Conservation (phyloP, 2,329 filamentous ascomycete genomes). For the Ascochyta lentis region DNA sequence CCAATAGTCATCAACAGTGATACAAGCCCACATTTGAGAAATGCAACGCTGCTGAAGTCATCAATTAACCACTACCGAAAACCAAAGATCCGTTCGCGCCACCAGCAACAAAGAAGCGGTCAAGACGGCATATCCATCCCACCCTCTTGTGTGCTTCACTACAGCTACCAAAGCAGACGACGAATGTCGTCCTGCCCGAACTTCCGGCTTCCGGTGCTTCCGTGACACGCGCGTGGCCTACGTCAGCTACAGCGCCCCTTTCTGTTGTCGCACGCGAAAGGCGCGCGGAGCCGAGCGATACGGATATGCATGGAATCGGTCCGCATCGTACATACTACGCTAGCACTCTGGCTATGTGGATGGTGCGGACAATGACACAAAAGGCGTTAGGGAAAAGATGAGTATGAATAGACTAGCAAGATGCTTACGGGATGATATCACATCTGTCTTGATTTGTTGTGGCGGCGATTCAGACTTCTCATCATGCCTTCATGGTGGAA, state of each 20-base stretch:
- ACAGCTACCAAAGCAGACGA: constrained; percentile 55
- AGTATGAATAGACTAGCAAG: constrained; percentile 71
- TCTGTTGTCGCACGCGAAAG: constrained; percentile 65
- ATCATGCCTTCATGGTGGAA: constrained; percentile 65
- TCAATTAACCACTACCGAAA: constrained; percentile 38
- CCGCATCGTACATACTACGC: constrained; percentile 63
- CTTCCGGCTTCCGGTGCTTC: constrained; percentile 64
- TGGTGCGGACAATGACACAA: constrained; percentile 57
- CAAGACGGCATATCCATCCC: no score
- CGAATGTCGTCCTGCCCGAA: constrained; percentile 60
- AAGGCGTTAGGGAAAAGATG: constrained; percentile 68
- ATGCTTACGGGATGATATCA: constrained; percentile 63
- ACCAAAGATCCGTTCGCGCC: constrained; percentile 53
- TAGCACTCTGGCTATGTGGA: constrained; percentile 37
- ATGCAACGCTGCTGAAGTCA: constrained; percentile 26
- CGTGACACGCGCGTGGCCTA: constrained; percentile 51
- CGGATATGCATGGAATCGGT: constrained; percentile 58
- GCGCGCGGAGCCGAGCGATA: constrained; percentile 35
- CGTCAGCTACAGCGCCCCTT: constrained; percentile 63
- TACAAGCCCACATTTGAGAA: constrained; percentile 33
- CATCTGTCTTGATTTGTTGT: constrained; percentile 63
- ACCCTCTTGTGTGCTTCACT: no score
- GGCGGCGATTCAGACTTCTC: constrained; percentile 71
- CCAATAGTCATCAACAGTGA: constrained; percentile 31
- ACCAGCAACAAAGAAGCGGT: no score